Evolutionary conservation across 164 flowering plant species (phyloP).

Genomic region (Berberis thunbergii): DNA sequence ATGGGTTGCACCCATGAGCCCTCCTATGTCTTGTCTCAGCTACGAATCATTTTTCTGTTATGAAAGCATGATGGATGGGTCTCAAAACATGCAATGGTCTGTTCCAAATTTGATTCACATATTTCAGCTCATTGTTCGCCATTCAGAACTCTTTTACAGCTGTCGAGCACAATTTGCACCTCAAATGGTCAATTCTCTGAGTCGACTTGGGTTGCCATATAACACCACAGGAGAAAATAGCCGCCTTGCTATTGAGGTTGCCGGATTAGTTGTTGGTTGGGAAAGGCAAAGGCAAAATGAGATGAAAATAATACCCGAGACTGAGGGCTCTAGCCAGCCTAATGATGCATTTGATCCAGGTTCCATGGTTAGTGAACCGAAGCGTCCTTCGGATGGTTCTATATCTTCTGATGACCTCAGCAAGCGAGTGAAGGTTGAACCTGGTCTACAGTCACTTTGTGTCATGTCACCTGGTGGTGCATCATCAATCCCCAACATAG

Average conservation of each 20-base stretch:
- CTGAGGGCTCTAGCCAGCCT: slow-evolving; percentile 42
- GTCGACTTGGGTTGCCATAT: slow-evolving; percentile 92
- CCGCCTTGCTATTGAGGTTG: slow-evolving; percentile 98
- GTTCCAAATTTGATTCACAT: slow-evolving; percentile 94
- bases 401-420: slow-evolving; percentile 69
- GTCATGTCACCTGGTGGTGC: slow-evolving; percentile 95
- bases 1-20: no score
- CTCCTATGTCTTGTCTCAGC: no score
- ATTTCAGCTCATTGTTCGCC: slow-evolving; percentile 97
- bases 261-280: slow-evolving; percentile 98
- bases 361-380: slow-evolving; percentile 40
- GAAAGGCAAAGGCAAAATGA: slow-evolving; percentile 94
- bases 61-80: no score
- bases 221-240: slow-evolving; percentile 88
- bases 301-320: slow-evolving; percentile 51
- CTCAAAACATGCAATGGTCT: no score
- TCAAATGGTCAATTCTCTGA: slow-evolving; percentile 97
- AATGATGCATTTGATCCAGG: slow-evolving; percentile 42
- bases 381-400: slow-evolving; percentile 57
- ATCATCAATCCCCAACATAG: slow-evolving; percentile 83
- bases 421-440: slow-evolving; percentile 89
- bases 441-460: slow-evolving; percentile 85
- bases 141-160: slow-evolving; percentile 92
- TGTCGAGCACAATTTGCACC: slow-evolving; percentile 99
- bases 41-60: no score